These are phyloP conservation scores for Cucurbita moschata DNA, from an alignment of 306 rosid genomes.

Conservation along the genomic window DNA sequence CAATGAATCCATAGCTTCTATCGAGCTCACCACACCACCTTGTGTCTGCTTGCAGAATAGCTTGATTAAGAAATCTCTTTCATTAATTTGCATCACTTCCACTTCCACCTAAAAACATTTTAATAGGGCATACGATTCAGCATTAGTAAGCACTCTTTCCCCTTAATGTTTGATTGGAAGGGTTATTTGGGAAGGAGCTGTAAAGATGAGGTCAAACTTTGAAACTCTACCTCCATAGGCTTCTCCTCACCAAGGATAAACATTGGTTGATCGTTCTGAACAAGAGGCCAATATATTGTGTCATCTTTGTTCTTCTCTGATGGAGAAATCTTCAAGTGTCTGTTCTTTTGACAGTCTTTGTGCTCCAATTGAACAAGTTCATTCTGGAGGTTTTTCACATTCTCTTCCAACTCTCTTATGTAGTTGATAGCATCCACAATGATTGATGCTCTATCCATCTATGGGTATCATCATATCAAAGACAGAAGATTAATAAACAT, in stretches of 20 bases:
- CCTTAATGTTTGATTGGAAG: background rate
- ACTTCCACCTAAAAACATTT: constrained; percentile 25
- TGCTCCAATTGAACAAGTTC: constrained; percentile 37
- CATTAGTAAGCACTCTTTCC: background rate
- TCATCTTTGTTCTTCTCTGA: constrained; percentile 13
- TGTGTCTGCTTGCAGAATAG: constrained; percentile 25
- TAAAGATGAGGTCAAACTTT: background rate
- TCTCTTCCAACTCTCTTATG: constrained; percentile 43
- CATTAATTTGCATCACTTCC: constrained; percentile 46
- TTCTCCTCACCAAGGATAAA: constrained; percentile 12
- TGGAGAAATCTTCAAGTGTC: constrained; percentile 6
- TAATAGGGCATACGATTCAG: background rate
- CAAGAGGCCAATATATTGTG: constrained; percentile 4
- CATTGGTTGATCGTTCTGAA: constrained; percentile 14
- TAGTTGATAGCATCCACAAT: constrained; percentile 52
- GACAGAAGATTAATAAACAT: background rate
- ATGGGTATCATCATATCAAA: constrained; percentile 8
- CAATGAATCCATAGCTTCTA: constrained; percentile 47
- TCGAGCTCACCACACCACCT: constrained; percentile 46
- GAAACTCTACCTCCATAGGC: constrained; percentile 24
- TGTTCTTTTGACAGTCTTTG: constrained; percentile 19
- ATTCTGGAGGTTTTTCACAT: constrained; percentile 29
- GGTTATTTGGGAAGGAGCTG: background rate
- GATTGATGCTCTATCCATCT: constrained; percentile 73
- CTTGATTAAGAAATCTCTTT: constrained; percentile 36